Base-by-base conservation (phyloP, 192 early-diverging fungal species). In the Kappamyces sp. region DNA sequence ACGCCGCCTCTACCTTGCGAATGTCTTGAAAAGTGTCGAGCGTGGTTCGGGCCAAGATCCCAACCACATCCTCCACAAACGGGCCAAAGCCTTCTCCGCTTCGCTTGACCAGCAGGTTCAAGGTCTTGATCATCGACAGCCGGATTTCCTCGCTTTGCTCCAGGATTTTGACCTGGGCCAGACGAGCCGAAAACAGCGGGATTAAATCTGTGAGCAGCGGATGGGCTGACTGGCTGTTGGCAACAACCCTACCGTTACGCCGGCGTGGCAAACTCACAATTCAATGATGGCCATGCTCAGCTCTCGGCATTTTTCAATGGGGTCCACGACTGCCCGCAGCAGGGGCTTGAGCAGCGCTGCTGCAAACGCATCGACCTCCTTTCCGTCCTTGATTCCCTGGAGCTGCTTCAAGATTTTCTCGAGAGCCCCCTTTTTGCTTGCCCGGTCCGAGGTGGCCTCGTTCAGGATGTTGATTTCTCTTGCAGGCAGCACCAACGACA, bases 141-240 rank as follows among this genome's bases (percentile, higher is more conserved):
- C 82, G 65, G 23, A 79, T 50, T 52, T 84, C 82, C 52, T 84
- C 82, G 10, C 72, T 55, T 12, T 76, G 74, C 55, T 84, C 82
- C 8, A 69, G 54, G 9, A 76, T 62, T 38, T 76, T 72, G 7
- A 53, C 59, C 44, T 76, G 71, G 1, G 42, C 68, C 6, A 81
- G 62, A 1, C 76, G 74, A n/a, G 68, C 37, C 1, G 61, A 66
- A 10, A 79, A 49, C 2, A 66, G 61, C 3, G 80, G 80, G 10
- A 80, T 41, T 5, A 83, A 39, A 41, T 66, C 63, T 2, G 60
- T 60, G 23, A 82, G 53, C 23, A 69, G 64, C 3, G 74, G 57
- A 5, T 63, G 39, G 6, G 2, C 32, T 1, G 4, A 13, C 7
- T 47, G 40, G 49, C 33, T 61, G 13, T 12, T 55, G 32, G 6